Base-by-base conservation (phyloP, 2,329 filamentous ascomycete species). In the Tolypocladium ophioglossoides region DNA sequence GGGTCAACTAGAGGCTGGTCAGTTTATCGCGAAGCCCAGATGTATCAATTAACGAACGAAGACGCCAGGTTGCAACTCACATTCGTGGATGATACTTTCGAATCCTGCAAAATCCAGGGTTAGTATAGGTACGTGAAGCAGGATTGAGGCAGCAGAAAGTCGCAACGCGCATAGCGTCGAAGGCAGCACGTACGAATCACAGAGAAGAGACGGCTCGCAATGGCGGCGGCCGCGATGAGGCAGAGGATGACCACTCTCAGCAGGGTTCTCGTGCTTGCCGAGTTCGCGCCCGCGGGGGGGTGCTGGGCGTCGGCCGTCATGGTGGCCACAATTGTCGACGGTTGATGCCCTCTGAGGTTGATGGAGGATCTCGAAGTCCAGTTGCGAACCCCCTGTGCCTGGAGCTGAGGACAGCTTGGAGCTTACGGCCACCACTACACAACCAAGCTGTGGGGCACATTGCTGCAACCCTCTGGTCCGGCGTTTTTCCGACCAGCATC, bases 71-170 rank as follows among this genome's bases (percentile, higher is more conserved):
- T 44, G 54, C 27, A 44, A 86, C 91, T 74, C 71, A 96, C 94
- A 99, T 80, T 99, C 94, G 80, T 99, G 94, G 68, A 99, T 99
- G 68, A 99, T 99, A 76, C 90, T 96, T 76, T 99, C 94, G 70
- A 99, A 99, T 63, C 89, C 89, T 92, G 65, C 14, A 22, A 22
- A 35, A 54, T 50, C 57, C 32, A 24, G 11, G n/a, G 61, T 74
- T 69, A 73, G 71, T 60, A 62, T 51, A 20, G 50, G 20, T 46
- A 51, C 27, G n/a, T 7, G 38, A 49, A 41, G 35, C 11, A 49
- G 34, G 46, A 55, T 56, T 9, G 20, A 11, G 32, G 41, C 30
- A 35, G 34, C 52, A 37, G 20, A 24, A 38, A 11, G 51, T 16
- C 44, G n/a, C 37, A 5, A 44, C n/a, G 32, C 22, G 40, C 35